Base-by-base conservation (phyloP, 2,329 filamentous ascomycete species). In the Neonectria hederae region DNA sequence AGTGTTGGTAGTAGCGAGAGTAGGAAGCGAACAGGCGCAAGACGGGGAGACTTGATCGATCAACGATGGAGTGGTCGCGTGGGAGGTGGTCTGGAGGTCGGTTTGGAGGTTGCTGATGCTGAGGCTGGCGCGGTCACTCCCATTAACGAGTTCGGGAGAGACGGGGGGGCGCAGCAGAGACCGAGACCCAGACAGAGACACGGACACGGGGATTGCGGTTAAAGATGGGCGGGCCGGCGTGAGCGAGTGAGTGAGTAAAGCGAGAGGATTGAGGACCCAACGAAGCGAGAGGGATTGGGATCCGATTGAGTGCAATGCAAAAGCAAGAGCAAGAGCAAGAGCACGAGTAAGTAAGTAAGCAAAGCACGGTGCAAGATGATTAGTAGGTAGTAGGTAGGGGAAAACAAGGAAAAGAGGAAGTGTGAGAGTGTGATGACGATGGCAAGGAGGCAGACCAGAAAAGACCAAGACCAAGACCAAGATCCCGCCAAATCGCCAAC, bases 391-490 rank as follows among this genome's bases (percentile, higher is more conserved):
- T 14, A 35, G 38, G 32, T 52, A 35, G 52, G 43, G 43, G 42
- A 60, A 55, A 60, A 49, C 53, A 64, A 52, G 52, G 56, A 55
- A 59, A 59, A 61, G 32, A 13, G 48, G 24, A 28, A 24, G 49
- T 26, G 46, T 19, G 55, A 60, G 54, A 46, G 63, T 72, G 65
- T 70, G 67, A 74, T 67, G 72, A 73, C 70, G 70, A 74, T 74
- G 67, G 58, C 65, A 65, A 69, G 70, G 65, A 64, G 71, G 61
- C 38, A 53, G 59, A 43, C 43, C 60, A 57, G 49, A 42, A 26
- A 52, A 32, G 10, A 32, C 56, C 56, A 54, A 42, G 42, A 49
- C 32, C 28, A 28, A 7, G 24, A 22, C 30, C 30, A 28, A 22
- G 22, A 42, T 11, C 24, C 24, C 45, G 22, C 45, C 24, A 48